Percentiles rank a stretch among this genome's conserved stretches.
phyloP scores from a whole-genome alignment of 75 land plant species.

The Picea sitchensis region DNA sequence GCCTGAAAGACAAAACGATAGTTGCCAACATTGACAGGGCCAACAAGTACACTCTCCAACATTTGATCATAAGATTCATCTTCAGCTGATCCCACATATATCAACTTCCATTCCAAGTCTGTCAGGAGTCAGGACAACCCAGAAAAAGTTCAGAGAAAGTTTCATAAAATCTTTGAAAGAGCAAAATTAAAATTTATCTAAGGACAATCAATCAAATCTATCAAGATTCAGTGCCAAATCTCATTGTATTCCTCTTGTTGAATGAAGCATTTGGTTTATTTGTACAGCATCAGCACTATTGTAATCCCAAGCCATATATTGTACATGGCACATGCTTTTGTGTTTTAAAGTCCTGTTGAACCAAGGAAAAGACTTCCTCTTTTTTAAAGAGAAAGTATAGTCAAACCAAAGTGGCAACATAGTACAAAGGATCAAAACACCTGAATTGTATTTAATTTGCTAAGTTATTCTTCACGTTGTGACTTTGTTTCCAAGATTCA shows the following conservation, averaged over 20 bases:
- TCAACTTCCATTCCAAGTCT: constrained; percentile 99
- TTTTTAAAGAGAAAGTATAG: no score
- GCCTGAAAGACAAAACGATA: constrained; percentile 94
- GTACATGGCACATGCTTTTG: no score
- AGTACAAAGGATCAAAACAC: no score
- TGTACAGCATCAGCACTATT: no score
- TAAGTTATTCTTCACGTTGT: no score
- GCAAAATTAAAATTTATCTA: not conserved
- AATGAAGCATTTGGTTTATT: not conserved
- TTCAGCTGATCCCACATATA: constrained; percentile 96
- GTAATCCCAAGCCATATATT: no score
- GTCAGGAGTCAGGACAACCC: constrained; percentile 9
- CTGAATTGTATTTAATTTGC: no score
- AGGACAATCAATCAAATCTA: not conserved
- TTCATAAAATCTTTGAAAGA: not conserved
- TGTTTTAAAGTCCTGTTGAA: no score
- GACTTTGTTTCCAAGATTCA: no score
- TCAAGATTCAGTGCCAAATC: constrained; percentile 8
- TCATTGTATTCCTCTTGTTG: constrained; percentile 10
- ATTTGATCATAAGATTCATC: constrained; percentile 97
- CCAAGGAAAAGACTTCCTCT: no score
- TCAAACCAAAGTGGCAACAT: no score
- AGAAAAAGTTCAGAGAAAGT: not conserved
- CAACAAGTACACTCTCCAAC: constrained; percentile 96
- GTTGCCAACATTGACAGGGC: constrained; percentile 95